Conservation (phyloP, 2,329 filamentous ascomycete species). For the Microcyclospora pomicola region DNA sequence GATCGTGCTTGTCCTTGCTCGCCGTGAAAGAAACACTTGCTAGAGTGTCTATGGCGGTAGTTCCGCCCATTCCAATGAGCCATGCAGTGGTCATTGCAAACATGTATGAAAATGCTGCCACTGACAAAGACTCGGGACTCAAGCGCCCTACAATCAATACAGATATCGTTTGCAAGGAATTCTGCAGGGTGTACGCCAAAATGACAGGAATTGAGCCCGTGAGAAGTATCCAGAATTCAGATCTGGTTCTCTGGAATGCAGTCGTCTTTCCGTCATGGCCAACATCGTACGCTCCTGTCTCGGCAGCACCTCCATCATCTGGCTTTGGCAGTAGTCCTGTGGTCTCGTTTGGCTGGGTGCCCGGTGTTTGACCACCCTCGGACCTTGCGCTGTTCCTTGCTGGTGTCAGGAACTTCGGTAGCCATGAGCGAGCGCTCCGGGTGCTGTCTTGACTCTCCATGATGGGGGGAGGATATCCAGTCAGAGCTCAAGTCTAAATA, state of each 20-base stretch:
- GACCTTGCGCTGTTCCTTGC: background rate
- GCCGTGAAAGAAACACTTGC: constrained; percentile 73
- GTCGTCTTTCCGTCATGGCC: constrained; percentile 22
- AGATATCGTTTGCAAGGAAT: constrained; percentile 69
- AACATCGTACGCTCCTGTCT: constrained; percentile 21
- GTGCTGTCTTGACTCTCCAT: constrained; percentile 13
- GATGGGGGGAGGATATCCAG: constrained; percentile 6
- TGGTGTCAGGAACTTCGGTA: constrained; percentile 11
- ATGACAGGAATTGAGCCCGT: constrained; percentile 65
- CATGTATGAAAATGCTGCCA: constrained; percentile 82
- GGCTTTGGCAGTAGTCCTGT: constrained; percentile 30
- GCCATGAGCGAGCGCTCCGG: constrained; percentile 14
- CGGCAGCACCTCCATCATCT: constrained; percentile 20
- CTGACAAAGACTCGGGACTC: constrained; percentile 66
- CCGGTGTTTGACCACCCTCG: background rate
- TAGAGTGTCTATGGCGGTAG: constrained; percentile 73
- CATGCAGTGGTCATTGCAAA: constrained; percentile 82
- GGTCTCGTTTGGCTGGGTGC: constrained; percentile 24
- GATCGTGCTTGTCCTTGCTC: constrained; percentile 60
- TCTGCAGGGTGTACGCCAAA: constrained; percentile 72
- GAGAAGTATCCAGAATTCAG: constrained; percentile 54
- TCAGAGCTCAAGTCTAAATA: too few species aligned
- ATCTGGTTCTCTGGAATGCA: constrained; percentile 27
- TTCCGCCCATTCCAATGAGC: constrained; percentile 74
- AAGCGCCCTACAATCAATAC: constrained; percentile 69